Evolutionary conservation across 2,329 filamentous ascomycete genomes (phyloP), one percentile per base, ranked within the genome.

Genomic region (Colletotrichum costaricense): DNA sequence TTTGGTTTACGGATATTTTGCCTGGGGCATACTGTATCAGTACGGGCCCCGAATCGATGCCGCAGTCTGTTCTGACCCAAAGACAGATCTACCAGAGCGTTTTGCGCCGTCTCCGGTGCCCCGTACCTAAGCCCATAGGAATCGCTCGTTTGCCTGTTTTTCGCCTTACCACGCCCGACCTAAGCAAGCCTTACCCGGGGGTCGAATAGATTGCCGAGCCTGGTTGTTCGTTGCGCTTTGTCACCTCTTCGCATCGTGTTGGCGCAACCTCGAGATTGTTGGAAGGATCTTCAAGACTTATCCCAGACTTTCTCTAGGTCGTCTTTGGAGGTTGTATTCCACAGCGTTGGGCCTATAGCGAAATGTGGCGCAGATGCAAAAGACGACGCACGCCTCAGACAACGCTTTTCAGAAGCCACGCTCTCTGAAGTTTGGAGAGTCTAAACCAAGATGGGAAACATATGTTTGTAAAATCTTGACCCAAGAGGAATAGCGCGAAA

Each of bases 51-150:
- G 30, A 24, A 59, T 38, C 16, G 30, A 56, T 42, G 38, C 62
- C 35, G 63, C 59, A 70, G 55, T 70, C 67, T 67, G 55, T 65
- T 54, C 38, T n/a, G 16, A n/a, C 55, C 68, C 56, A 46, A 42
- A 70, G 42, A 67, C 56, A 22, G 68, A 60, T 66, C 55, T 59
- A 35, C 59, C 67, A 54, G 54, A 69, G 30, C 56, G 30, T 56
- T 56, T 55, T 63, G 67, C 55, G 55, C 56, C 69, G 54, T 38
- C 35, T 54, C 55, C 22, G 22, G 22, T 16, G 22, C 26, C 46
- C 60, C 67, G 67, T 66, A 71, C 42, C 42, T 63, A 22, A 28
- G 28, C 63, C 63, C 68, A 62, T 67, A 71, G 42, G 49, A 62
- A 42, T 42, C 14, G 30, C 42, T 49, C 42, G 42, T 49, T 49